Conservation (phyloP, 192 early-diverging fungal genomes). For the Chytriomyces confervae region DNA sequence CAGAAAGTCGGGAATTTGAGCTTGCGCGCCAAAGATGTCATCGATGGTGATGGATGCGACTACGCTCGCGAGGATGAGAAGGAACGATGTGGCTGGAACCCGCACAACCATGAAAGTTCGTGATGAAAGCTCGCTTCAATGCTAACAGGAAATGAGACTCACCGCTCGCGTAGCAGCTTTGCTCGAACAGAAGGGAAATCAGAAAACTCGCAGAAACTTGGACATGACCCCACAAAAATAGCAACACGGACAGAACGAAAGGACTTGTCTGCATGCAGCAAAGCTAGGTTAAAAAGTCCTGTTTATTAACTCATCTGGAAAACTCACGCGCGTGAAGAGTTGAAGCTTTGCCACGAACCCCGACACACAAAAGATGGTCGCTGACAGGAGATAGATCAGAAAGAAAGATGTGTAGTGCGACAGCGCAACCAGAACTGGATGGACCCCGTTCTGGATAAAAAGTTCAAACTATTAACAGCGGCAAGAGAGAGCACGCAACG, state of each 20-base stretch:
- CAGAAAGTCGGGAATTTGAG: slow-evolving; percentile 48
- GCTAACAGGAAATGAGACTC: slow-evolving; percentile 16
- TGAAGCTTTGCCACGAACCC: slow-evolving; percentile 60
- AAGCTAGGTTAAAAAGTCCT: not conserved
- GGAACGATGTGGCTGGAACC: slow-evolving; percentile 59
- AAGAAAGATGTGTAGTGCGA: slow-evolving; percentile 70
- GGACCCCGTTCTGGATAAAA: slow-evolving; percentile 61
- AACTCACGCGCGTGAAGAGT: slow-evolving; percentile 54
- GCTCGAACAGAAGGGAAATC: slow-evolving; percentile 40
- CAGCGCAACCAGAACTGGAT: slow-evolving; percentile 63
- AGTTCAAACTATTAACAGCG: slow-evolving; percentile 11
- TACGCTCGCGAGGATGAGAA: slow-evolving; percentile 70
- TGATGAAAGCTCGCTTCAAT: not conserved
- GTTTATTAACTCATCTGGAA: not conserved
- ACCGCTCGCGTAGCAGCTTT: not conserved
- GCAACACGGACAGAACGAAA: slow-evolving; percentile 56
- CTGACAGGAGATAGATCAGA: slow-evolving; percentile 62
- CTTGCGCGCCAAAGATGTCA: slow-evolving; percentile 41
- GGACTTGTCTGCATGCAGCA: slow-evolving; percentile 37
- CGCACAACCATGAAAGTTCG: too few species aligned
- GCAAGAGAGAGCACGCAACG: not conserved
- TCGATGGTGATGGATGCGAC: slow-evolving; percentile 64
- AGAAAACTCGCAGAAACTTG: slow-evolving; percentile 73
- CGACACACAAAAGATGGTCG: slow-evolving; percentile 61
- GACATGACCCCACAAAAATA: slow-evolving; percentile 68